Evolutionary conservation across 192 early-diverging fungal genomes (phyloP).

Genomic region (Backusella liffmaniae): DNA sequence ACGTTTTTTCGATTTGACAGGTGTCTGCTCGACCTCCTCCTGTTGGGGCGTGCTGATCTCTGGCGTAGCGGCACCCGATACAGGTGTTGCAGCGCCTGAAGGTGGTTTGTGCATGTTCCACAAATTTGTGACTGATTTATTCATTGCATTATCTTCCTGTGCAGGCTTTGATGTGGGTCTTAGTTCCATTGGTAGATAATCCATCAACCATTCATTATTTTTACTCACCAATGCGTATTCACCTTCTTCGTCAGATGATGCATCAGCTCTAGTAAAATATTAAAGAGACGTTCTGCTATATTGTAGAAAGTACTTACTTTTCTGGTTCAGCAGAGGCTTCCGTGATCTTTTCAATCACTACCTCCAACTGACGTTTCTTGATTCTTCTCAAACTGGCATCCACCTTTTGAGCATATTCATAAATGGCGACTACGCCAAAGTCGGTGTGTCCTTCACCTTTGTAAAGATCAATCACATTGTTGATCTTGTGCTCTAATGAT

Average conservation of each 20-base stretch:
- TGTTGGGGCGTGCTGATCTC: slow-evolving; percentile 28
- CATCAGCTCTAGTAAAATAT: background rate
- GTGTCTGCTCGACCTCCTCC: slow-evolving; percentile 23
- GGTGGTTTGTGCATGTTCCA: slow-evolving; percentile 46
- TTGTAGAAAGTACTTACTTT: background rate
- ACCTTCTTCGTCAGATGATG: slow-evolving; percentile 22
- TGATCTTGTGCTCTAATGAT: slow-evolving; percentile 27
- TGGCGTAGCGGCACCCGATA: slow-evolving; percentile 27
- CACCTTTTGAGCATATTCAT: slow-evolving; percentile 32
- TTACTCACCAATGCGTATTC: slow-evolving; percentile 35
- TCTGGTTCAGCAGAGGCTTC: background rate
- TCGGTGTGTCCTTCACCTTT: slow-evolving; percentile 22
- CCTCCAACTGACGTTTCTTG: slow-evolving; percentile 39
- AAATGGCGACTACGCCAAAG: slow-evolving; percentile 11
- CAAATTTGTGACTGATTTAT: slow-evolving; percentile 52
- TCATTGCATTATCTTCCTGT: slow-evolving; percentile 56
- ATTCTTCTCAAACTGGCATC: slow-evolving; percentile 36
- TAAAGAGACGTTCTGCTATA: background rate
- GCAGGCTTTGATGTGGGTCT: slow-evolving; percentile 20
- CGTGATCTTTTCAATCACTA: slow-evolving; percentile 29
- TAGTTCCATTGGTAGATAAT: background rate
- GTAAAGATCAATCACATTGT: slow-evolving; percentile 25
- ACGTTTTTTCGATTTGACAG: slow-evolving; percentile 40
- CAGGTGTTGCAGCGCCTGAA: slow-evolving; percentile 15
- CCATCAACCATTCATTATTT: slow-evolving; percentile 6